A percentile compares a stretch with the other conserved stretches of the same genome.
Evolutionary conservation across 2,329 filamentous ascomycete genomes (phyloP).

Genomic region (Cyphellophora attinorum): DNA sequence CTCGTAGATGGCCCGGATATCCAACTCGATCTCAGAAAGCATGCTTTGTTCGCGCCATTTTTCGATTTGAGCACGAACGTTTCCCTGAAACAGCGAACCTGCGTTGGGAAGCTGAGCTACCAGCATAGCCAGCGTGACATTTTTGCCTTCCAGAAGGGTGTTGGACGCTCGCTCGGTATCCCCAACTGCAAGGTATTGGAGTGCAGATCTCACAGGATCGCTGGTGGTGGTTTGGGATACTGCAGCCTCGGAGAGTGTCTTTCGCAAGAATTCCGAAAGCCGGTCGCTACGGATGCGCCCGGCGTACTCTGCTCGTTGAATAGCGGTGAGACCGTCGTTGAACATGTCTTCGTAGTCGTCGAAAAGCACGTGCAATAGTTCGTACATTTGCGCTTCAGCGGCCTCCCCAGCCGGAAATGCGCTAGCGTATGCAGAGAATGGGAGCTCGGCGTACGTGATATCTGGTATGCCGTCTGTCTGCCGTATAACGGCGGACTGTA

Average conservation of each 20-base stretch:
- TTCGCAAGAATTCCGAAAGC: constrained; percentile 32
- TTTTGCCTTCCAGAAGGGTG: constrained; percentile 61
- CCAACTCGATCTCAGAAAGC: constrained; percentile 75
- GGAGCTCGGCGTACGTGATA: constrained; percentile 22
- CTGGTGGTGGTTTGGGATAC: constrained; percentile 43
- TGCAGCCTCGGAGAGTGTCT: constrained; percentile 42
- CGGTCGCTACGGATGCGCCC: constrained; percentile 40
- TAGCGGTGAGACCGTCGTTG: constrained; percentile 29
- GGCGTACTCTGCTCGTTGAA: constrained; percentile 28
- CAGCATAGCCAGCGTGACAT: constrained; percentile 77
- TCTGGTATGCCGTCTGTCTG: constrained; percentile 47
- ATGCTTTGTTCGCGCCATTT: constrained; percentile 77
- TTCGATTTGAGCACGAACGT: constrained; percentile 70
- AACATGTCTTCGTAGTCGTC: constrained; percentile 41
- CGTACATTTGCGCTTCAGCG: constrained; percentile 56
- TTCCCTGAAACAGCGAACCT: constrained; percentile 57
- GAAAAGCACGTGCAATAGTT: constrained; percentile 77
- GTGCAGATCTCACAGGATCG: constrained; percentile 43
- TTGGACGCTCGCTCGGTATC: constrained; percentile 76
- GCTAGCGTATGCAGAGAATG: constrained; percentile 20
- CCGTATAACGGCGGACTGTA: constrained; percentile 25
- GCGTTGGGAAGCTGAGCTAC: constrained; percentile 67
- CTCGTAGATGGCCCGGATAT: constrained; percentile 80
- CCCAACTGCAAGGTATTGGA: constrained; percentile 69
- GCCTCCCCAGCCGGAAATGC: not conserved